phyloP scores from a whole-genome alignment of 441 rosid species.

The Erodium texanum region DNA sequence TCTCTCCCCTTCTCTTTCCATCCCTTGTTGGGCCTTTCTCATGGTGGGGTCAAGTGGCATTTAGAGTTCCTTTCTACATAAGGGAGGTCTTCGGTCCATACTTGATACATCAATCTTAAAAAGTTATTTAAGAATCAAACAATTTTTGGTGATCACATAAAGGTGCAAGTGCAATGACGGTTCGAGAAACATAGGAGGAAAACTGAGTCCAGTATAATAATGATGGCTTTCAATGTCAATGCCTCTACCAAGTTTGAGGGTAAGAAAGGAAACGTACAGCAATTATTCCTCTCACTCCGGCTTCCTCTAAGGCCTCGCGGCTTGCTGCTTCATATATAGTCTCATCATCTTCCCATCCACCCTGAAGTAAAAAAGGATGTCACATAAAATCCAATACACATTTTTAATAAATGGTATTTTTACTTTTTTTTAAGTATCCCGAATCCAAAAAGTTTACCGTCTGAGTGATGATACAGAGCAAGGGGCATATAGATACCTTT shows the following conservation, averaged over 20 bases:
- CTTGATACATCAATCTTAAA: too few relatives aligned
- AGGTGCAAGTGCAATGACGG: not conserved
- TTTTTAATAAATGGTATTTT: not conserved
- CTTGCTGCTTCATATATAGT: conserved; percentile 45
- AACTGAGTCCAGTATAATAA: not conserved
- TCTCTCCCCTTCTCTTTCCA: too few relatives aligned
- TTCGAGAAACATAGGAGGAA: not conserved
- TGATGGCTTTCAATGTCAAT: too few relatives aligned
- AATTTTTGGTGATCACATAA: too few relatives aligned
- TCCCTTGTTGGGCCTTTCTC: too few relatives aligned
- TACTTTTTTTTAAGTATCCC: not conserved
- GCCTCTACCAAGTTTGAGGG: not conserved
- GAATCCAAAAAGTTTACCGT: not conserved
- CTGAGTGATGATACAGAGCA: not conserved
- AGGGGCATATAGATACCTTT: conserved; percentile 28
- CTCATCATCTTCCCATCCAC: conserved; percentile 70
- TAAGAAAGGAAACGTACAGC: conserved; percentile 28
- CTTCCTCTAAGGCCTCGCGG: conserved; percentile 65
- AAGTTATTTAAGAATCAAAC: too few relatives aligned
- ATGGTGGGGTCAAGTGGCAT: too few relatives aligned
- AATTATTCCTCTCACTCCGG: conserved; percentile 51
- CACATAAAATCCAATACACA: not conserved
- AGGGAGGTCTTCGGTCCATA: too few relatives aligned
- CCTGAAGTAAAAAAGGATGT: conserved; percentile 27
- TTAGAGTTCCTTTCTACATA: too few relatives aligned